Base-by-base conservation (phyloP, 371 early-diverging fungal genomes). In the Fennellomyces sp. region DNA sequence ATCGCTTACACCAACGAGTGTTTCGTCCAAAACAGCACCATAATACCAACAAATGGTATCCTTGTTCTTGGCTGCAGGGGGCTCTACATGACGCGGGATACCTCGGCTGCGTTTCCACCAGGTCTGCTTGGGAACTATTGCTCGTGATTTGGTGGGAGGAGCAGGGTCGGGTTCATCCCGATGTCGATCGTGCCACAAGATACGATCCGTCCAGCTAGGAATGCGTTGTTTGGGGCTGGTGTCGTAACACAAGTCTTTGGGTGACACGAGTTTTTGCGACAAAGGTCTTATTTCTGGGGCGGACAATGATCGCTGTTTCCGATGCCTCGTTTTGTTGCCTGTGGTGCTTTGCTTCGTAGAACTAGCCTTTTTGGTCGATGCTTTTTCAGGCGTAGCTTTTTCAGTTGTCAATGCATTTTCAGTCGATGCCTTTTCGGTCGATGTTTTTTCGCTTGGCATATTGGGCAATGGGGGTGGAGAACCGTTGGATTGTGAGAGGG, bases 191-290 rank as follows among this genome's bases (percentile, higher is more conserved):
- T 80, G 74, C 81, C 78, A 93, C 52, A 95, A 69, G 45, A 95
- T 94, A 6, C 97, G 85, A 63, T 96, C 97, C 0, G 94, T 94
- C 93, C 94, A 95, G 6, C 91, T 87, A 1, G 97, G 97, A 0
- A 94, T 86, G 5, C 97, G 86, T 64, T 85, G 83, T 70, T 95
- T 96, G 21, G 85, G 81, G 45, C 89, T 88, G 8, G 91, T 83
- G 59, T 94, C 93, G 60, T 92, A 92, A 1, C 59, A 64, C 2
- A 77, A 55, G 5, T 58, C 55, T 0, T 29, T 21, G 3, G 60
- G 63, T 5, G 58, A 42, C 17, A 65, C 54, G 49, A 45, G 38
- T 2, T 45, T 17, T 23, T 49, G 51, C 13, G 51, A 45, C n/a
- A 45, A 21, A 8, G 45, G 45, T 8, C 45, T 30, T 2, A 51